Conservation (phyloP, 257 asterid genomes). For the Haberlea rhodopensis region DNA sequence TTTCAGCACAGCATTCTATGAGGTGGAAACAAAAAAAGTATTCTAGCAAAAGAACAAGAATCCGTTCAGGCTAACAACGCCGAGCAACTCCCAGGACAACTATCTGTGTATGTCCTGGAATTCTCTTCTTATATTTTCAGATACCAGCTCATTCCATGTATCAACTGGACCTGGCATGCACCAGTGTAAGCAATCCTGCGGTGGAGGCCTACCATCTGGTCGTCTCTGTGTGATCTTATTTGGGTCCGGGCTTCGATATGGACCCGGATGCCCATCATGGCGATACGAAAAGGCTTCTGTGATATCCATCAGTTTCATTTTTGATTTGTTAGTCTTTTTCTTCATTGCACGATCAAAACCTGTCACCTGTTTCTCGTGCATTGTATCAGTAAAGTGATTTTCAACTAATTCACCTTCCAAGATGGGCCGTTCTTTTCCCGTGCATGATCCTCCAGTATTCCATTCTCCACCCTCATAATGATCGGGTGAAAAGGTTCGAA, state of each 20-base stretch:
- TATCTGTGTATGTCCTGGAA: slow-evolving; percentile 27
- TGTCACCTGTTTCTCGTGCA: slow-evolving; percentile 77
- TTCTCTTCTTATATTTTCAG: slow-evolving; percentile 67
- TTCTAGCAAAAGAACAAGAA: slow-evolving; percentile 6
- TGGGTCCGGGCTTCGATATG: slow-evolving; percentile 80
- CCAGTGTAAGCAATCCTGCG: slow-evolving; percentile 99
- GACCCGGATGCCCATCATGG: slow-evolving; percentile 98
- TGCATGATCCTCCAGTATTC: slow-evolving; percentile 97
- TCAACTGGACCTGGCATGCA: slow-evolving; percentile 99
- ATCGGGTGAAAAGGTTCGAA: slow-evolving; percentile 85
- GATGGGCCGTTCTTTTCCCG: slow-evolving; percentile 70
- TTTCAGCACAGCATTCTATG: not conserved
- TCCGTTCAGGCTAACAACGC: not conserved
- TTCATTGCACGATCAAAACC: slow-evolving; percentile 58
- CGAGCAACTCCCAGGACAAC: slow-evolving; percentile 25
- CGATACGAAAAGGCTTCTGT: slow-evolving; percentile 69
- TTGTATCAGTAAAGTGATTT: slow-evolving; percentile 65
- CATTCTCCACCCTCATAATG: slow-evolving; percentile 93
- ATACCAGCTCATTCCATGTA: slow-evolving; percentile 87
- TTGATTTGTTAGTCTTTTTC: slow-evolving; percentile 67
- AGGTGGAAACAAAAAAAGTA: slow-evolving; percentile 4
- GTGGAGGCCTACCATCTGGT: slow-evolving; percentile 90
- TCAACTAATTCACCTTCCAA: slow-evolving; percentile 53
- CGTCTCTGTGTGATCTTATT: slow-evolving; percentile 81
- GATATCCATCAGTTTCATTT: slow-evolving; percentile 68